These are phyloP conservation scores for Ascochyta viciae-villosae DNA, from an alignment of 2,329 filamentous ascomycete genomes.

Conservation along the genomic window DNA sequence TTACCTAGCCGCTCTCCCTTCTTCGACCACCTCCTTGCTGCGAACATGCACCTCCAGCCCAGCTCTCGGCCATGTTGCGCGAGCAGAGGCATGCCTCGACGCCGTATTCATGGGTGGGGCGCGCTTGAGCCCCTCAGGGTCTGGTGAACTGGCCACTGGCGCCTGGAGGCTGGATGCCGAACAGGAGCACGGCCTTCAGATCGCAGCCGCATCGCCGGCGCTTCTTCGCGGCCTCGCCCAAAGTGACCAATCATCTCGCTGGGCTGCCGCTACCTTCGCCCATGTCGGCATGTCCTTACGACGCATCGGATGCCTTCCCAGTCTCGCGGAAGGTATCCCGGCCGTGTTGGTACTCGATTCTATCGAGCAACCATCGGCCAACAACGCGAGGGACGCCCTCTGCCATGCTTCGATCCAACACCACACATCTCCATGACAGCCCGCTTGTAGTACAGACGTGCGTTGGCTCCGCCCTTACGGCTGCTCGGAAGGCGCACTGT, in stretches of 20 bases:
- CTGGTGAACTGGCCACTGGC: constrained; percentile 1
- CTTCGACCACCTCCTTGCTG: neutral
- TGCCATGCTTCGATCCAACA: constrained; percentile 5
- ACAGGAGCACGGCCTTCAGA: constrained; percentile 2
- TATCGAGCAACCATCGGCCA: neutral
- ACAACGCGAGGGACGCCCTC: neutral
- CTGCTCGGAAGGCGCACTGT: constrained; percentile 1
- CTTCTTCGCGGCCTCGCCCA: constrained; percentile 7
- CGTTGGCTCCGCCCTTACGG: neutral
- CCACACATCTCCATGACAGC: neutral
- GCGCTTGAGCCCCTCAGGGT: constrained; percentile 6
- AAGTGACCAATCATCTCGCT: constrained; percentile 11
- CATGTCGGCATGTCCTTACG: constrained; percentile 9
- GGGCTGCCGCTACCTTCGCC: neutral
- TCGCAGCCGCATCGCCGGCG: constrained; percentile 1
- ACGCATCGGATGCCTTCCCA: neutral
- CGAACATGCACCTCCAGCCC: constrained; percentile 1
- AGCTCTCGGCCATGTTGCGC: neutral
- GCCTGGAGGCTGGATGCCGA: neutral
- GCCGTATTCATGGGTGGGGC: neutral
- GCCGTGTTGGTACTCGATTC: neutral
- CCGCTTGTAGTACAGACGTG: too few relatives aligned
- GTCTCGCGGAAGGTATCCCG: neutral
- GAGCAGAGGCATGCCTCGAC: neutral
- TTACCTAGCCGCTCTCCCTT: neutral